A percentile compares a stretch with the other conserved stretches of the same genome.
These are phyloP conservation scores for Clitocybe nebularis DNA, from an alignment of 1,284 basidiomycete genomes.

Conservation along the genomic window DNA sequence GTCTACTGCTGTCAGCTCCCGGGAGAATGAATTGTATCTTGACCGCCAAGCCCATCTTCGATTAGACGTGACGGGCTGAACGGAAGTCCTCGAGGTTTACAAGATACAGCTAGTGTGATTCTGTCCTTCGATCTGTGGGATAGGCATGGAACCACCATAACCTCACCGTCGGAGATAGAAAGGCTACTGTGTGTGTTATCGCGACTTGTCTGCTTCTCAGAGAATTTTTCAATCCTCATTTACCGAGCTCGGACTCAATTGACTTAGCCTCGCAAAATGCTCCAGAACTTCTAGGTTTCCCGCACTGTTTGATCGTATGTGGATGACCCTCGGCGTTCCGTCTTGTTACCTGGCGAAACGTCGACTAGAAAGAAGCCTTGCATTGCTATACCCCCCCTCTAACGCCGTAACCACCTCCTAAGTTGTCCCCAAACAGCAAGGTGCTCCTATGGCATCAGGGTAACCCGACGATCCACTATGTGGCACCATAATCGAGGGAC, in stretches of 20 bases:
- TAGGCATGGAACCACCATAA: neutral
- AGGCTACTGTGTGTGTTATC: neutral
- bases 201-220: too few relatives aligned
- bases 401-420: conserved; percentile 4
- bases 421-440: conserved; percentile 1
- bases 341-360: neutral
- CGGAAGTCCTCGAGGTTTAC: neutral
- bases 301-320: too few relatives aligned
- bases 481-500: neutral
- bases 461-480: neutral
- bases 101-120: neutral
- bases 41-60: too few relatives aligned
- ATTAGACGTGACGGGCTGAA: too few relatives aligned
- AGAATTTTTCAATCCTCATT: too few relatives aligned
- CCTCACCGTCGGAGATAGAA: conserved; percentile 10
- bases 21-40: too few relatives aligned
- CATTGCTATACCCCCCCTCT: conserved; percentile 5
- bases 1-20: too few relatives aligned
- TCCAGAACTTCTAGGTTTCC: too few relatives aligned
- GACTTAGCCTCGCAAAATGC: too few relatives aligned
- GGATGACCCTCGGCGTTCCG: conserved; percentile 9
- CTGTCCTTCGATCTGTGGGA: conserved; percentile 2
- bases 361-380: neutral
- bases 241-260: too few relatives aligned
- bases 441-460: conserved; percentile 3